Conservation (phyloP, 306 rosid genomes). For the Cyamopsis tetragonoloba region DNA sequence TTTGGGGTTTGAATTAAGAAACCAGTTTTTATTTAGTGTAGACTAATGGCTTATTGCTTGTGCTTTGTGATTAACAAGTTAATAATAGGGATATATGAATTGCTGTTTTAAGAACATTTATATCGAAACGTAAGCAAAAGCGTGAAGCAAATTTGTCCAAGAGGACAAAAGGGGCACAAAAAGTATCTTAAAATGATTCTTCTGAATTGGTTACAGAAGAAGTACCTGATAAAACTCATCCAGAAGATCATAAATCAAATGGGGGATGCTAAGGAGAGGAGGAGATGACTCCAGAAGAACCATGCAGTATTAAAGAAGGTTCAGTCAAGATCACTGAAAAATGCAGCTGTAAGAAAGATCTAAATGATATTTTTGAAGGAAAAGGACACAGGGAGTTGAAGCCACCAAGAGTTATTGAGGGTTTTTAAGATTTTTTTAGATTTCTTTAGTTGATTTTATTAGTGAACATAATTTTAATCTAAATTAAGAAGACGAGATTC, state of each 20-base stretch:
- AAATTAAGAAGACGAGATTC: no score
- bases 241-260: constrained; percentile 39
- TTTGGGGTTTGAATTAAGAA: background rate
- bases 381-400: constrained; percentile 51
- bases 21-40: background rate
- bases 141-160: constrained; percentile 57
- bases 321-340: constrained; percentile 37
- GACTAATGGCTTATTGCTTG: constrained; percentile 13
- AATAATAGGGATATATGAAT: constrained; percentile 91
- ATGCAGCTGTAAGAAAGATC: constrained; percentile 34
- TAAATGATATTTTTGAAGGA: constrained; percentile 40
- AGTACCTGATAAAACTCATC: constrained; percentile 30
- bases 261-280: constrained; percentile 46
- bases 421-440: constrained; percentile 12
- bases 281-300: constrained; percentile 48
- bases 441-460: no score
- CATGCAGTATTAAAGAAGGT: constrained; percentile 41
- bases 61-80: constrained; percentile 50
- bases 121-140: constrained; percentile 63
- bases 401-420: constrained; percentile 95
- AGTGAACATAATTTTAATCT: no score
- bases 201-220: constrained; percentile 47
- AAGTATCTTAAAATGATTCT: constrained; percentile 43
- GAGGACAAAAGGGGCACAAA: constrained; percentile 42
- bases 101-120: constrained; percentile 85